Base-by-base conservation (phyloP, 805 yeast genomes). In the Lachancea dasiensis region DNA sequence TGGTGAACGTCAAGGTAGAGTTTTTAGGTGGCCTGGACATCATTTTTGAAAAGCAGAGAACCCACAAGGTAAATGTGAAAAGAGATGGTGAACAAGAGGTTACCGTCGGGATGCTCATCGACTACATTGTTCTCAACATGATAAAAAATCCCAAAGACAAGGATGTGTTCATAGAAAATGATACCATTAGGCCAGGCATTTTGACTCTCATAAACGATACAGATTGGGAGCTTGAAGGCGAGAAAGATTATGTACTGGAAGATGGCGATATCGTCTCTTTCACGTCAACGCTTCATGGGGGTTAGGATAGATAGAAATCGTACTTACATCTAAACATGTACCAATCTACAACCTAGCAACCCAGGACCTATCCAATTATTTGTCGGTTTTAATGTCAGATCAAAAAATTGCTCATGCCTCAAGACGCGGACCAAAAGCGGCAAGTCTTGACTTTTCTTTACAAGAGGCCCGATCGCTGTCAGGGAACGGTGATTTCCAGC, bases 141-240 rank as follows among this genome's bases (percentile, higher is more conserved):
- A 72, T 83, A 22, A 66, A 68, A 19, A 77, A 81, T 44, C 67
- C 75, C 23, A 75, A 74, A 42, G 87, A 82, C 52, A 64, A 72
- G 20, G 81, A 77, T 3, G 81, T 87, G 9, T 87, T 90, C 52
- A 68, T 89, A 5, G 92, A 85, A 50, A 89, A 85, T 48, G 95
- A 69, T 8, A 73, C 80, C 1, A 78, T 86, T 10, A 76, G 97
- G 35, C 95, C 97, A 0, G 98, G 98, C 2, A 86, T 90, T 32
- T 66, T 90, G 44, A 95, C 92, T 7, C 69, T 90, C 39, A 82
- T 90, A 45, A 90, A 90, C 54, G 97, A 90, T 56, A 79, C 95
- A 0, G 98, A 90, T 63, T 90, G 97, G 97, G 98, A 90, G 54
- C 63, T 90, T 10, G 95, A 87, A 58, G 97, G 86, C 8, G 87